phyloP scores from a whole-genome alignment of 768 basidiomycete species.

The Rhizopogon rudus region DNA sequence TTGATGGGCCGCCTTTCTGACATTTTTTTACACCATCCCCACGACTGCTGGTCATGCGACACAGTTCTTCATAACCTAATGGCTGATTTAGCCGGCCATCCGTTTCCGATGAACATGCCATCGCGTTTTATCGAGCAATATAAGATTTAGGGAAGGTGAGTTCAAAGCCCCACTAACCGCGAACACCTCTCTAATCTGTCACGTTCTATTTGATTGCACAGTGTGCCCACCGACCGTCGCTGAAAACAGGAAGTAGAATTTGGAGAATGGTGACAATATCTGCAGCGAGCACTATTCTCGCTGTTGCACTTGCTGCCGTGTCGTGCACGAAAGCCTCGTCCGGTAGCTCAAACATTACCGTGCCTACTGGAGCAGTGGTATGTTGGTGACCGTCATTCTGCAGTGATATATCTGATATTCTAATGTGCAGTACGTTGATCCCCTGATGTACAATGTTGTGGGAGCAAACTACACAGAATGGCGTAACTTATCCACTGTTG shows the following conservation, averaged over 20 bases:
- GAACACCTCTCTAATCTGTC: not conserved
- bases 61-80: not conserved
- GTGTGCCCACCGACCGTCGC: not conserved
- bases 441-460: conserved; percentile 47
- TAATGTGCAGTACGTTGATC: conserved; percentile 41
- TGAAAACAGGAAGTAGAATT: not conserved
- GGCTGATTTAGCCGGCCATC: not conserved
- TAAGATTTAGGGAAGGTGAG: not conserved
- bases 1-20: no score
- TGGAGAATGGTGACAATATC: conserved; percentile 1
- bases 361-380: conserved; percentile 19
- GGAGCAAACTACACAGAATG: conserved; percentile 36
- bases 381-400: not conserved
- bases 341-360: not conserved
- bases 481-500: conserved; percentile 31
- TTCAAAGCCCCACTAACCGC: not conserved
- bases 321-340: not conserved
- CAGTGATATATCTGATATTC: not conserved
- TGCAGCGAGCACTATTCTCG: not conserved
- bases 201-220: not conserved
- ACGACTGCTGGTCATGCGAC: conserved; percentile 7
- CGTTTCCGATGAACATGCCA: not conserved
- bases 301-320: not conserved
- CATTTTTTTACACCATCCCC: not conserved
- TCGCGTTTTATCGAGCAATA: not conserved